phyloP scores from a whole-genome alignment of 371 early-diverging fungal genomes.

The Parasitella parasitica region DNA sequence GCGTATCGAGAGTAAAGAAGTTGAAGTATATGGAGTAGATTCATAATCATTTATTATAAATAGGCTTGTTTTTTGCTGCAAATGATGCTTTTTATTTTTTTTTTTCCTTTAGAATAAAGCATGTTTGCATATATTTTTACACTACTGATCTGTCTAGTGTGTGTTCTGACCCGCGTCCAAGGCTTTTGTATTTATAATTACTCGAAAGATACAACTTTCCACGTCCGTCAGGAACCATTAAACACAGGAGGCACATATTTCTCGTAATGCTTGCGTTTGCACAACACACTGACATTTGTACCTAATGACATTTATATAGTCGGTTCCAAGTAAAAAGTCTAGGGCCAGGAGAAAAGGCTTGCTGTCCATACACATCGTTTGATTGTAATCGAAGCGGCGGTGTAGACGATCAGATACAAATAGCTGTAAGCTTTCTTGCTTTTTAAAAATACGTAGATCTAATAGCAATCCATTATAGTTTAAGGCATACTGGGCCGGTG shows the following conservation, averaged over 20 bases:
- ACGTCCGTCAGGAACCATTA: neutral
- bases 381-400: constrained; percentile 4
- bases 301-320: neutral
- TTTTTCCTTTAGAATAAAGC: neutral
- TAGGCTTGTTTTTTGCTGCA: neutral
- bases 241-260: neutral
- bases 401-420: neutral
- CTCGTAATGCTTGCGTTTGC: neutral
- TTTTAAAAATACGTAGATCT: too few species aligned
- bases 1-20: constrained; percentile 35
- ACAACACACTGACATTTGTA: neutral
- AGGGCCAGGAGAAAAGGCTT: constrained; percentile 4
- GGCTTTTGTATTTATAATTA: constrained; percentile 16
- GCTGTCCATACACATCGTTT: constrained; percentile 12
- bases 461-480: too few species aligned
- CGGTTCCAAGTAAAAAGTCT: neutral
- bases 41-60: too few species aligned
- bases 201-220: neutral
- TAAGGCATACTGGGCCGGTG: neutral
- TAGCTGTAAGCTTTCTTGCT: neutral
- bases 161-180: neutral
- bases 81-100: neutral
- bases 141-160: neutral
- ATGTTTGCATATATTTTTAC: neutral
- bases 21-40: constrained; percentile 19